Base-by-base conservation (phyloP, 2,329 filamentous ascomycete species). In the Pseudomassariella vexata region DNA sequence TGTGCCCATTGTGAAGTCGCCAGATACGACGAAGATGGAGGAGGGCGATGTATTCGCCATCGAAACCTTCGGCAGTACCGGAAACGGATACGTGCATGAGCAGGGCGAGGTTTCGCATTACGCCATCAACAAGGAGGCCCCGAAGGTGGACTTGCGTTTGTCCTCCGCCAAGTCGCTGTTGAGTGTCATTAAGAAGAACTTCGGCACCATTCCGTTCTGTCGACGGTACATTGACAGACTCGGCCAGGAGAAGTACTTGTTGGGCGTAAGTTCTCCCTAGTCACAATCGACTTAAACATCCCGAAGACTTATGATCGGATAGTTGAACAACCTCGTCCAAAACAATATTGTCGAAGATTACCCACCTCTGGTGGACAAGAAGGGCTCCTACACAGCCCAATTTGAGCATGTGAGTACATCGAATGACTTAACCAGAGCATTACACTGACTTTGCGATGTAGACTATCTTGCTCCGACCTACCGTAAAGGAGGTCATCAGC, bases 41-140 rank as follows among this genome's bases (percentile, higher is more conserved):
- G 90, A 95, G 62, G 88, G 88, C 24, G 89, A 96, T 53, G 81
- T 88, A 12, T 96, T 94, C 58, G 89, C 89, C 43, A 94, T 95
- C 48, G 89, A 95, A 66, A 95, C 89, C 0, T 95, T 95, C 58
- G 90, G 89, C 39, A 92, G 83, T 56, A 95, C 89, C 15, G 90
- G 89, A 42, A 89, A 86, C 55, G 89, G 88, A 44, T 84, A 85
- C 53, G 85, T 95, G 35, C 68, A 78, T 44, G 88, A 95, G 52
- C 86, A 95, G 61, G 83, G 87, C 62, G 89, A 94, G 68, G 77
- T 79, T 12, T 95, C 87, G 25, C 88, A 95, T 60, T 96, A 95
- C 50, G 88, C 86, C 27, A 79, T 83, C 57, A 69, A 74, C 40
- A 60, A 66, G 20, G 82, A 94, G 56, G 81, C 80, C 4, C 76